A percentile compares a stretch with the other conserved stretches of the same genome.
phyloP scores from a whole-genome alignment of 176 grass and related monocot species.

The Thalia dealbata region DNA sequence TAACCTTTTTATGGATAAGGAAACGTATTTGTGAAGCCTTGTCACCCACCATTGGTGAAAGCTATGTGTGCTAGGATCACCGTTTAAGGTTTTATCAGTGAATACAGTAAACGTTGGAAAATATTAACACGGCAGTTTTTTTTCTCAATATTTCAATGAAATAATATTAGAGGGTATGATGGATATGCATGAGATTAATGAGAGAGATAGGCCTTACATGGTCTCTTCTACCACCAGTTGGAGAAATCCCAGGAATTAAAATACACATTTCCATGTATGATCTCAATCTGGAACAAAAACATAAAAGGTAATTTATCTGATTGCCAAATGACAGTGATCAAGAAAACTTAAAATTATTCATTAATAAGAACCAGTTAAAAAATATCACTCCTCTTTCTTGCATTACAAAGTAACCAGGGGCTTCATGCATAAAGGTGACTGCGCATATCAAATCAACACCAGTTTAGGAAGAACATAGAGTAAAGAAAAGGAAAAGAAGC shows the following conservation, averaged over 20 bases:
- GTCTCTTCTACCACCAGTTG: constrained; percentile 32
- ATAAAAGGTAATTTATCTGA: constrained; percentile 4
- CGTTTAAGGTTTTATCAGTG: neutral
- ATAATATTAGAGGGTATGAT: neutral
- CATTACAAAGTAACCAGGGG: neutral
- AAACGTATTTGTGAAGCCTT: neutral
- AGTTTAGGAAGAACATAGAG: neutral
- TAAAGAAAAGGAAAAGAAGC: neutral
- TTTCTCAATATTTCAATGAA: neutral
- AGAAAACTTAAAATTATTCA: neutral
- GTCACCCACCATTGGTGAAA: no score
- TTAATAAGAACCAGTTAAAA: neutral
- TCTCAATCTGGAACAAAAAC: constrained; percentile 45
- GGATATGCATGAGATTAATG: constrained; percentile 3
- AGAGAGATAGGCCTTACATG: constrained; percentile 39
- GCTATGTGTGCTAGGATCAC: no score
- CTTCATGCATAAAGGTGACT: neutral
- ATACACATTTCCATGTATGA: constrained; percentile 99
- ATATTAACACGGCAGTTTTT: neutral
- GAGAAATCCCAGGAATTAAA: constrained; percentile 81
- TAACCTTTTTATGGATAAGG: neutral
- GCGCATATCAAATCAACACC: no score
- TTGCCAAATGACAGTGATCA: neutral
- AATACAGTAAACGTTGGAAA: neutral
- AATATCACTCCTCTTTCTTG: neutral